These are phyloP conservation scores for Mesostigma viride DNA, from an alignment of 139 green algal genomes.

Conservation along the genomic window DNA sequence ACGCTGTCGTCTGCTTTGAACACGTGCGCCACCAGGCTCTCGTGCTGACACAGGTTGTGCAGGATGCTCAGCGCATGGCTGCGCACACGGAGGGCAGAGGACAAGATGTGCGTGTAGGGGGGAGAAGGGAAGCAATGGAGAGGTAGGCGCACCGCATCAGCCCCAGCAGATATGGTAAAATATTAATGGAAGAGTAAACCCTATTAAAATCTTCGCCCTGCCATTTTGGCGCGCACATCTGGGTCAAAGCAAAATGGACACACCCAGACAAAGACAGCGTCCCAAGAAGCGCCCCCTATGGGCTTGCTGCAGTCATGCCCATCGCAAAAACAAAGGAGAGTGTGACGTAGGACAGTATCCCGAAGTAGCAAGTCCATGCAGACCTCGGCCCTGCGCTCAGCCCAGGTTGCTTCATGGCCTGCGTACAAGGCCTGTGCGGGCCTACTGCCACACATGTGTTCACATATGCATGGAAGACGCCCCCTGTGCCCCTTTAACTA, in stretches of 20 bases:
- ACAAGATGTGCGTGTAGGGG: background rate
- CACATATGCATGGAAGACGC: no score
- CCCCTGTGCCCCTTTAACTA: no score
- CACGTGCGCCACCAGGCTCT: conserved; percentile 31
- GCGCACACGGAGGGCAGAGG: background rate
- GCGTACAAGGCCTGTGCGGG: no score
- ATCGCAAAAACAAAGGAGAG: no score
- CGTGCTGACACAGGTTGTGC: conserved; percentile 41
- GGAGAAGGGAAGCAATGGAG: background rate
- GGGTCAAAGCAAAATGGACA: background rate
- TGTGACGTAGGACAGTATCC: no score
- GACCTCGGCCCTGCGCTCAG: no score
- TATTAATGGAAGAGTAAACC: background rate
- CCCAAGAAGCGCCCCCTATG: no score
- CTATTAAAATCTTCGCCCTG: background rate
- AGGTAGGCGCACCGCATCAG: background rate
- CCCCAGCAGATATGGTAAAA: background rate
- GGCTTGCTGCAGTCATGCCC: no score
- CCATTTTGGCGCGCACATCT: background rate
- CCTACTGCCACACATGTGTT: no score
- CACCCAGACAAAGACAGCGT: no score
- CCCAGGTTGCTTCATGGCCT: no score
- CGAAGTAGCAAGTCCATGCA: no score
- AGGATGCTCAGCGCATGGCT: conserved; percentile 37
- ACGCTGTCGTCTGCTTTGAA: conserved; percentile 42